Percentiles rank a stretch among this genome's conserved stretches.
These are phyloP conservation scores for Cyphellophora europaea DNA, from an alignment of 2,329 filamentous ascomycete species.

Conservation along the genomic window DNA sequence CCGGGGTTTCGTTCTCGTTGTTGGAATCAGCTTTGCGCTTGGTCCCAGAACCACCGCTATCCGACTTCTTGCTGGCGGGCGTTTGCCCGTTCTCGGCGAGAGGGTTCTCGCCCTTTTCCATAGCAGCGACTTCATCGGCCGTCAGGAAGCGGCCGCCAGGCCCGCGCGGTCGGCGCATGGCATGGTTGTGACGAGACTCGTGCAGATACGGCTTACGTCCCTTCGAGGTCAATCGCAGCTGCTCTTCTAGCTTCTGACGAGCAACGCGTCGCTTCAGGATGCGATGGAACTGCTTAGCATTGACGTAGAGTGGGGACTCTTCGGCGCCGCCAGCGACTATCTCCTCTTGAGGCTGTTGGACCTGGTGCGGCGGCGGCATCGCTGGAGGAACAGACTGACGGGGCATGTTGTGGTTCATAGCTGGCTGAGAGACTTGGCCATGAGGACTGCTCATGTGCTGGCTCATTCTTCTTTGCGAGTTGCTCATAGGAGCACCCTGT, in stretches of 20 bases:
- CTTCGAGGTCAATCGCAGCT: slow-evolving; percentile 83
- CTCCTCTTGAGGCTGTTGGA: slow-evolving; percentile 58
- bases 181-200: slow-evolving; percentile 95
- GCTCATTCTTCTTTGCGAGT: slow-evolving; percentile 58
- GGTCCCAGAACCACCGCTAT: slow-evolving; percentile 25
- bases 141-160: slow-evolving; percentile 94
- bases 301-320: slow-evolving; percentile 93
- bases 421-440: slow-evolving; percentile 62
- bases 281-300: slow-evolving; percentile 96
- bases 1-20: slow-evolving; percentile 32
- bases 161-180: slow-evolving; percentile 88
- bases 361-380: slow-evolving; percentile 39
- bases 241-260: slow-evolving; percentile 86
- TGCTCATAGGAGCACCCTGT: slow-evolving; percentile 47
- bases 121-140: slow-evolving; percentile 85
- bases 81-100: slow-evolving; percentile 23
- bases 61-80: slow-evolving; percentile 20
- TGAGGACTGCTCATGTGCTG: slow-evolving; percentile 65
- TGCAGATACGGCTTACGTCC: slow-evolving; percentile 94
- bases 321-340: slow-evolving; percentile 68
- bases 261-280: slow-evolving; percentile 92
- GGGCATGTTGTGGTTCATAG: slow-evolving; percentile 58
- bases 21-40: slow-evolving; percentile 44
- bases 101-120: slow-evolving; percentile 54
- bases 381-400: slow-evolving; percentile 42